Percentiles rank a stretch among this genome's conserved stretches.
Conservation (phyloP, 2,329 filamentous ascomycete species). For the Fonsecaea multimorphosa region DNA sequence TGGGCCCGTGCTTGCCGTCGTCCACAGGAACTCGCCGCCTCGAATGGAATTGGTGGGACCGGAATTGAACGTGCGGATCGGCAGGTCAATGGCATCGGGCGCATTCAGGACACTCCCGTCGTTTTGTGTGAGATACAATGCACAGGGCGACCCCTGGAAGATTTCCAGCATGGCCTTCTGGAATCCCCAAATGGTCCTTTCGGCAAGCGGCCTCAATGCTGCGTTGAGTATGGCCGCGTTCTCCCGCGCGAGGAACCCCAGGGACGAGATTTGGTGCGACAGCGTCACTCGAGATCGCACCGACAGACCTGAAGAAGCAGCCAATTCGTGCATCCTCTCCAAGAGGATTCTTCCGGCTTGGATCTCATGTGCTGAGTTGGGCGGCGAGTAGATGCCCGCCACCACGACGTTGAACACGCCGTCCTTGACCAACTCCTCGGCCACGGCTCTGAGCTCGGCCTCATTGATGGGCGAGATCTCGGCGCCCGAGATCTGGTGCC, state of each 20-base stretch:
- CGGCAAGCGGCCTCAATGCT: slow-evolving; percentile 42
- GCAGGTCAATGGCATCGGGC: slow-evolving; percentile 53
- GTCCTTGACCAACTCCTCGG: slow-evolving; percentile 43
- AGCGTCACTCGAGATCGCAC: slow-evolving; percentile 45
- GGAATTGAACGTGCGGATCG: slow-evolving; percentile 60
- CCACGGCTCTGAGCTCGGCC: slow-evolving; percentile 15
- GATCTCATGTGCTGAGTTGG: slow-evolving; percentile 48
- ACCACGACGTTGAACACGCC: slow-evolving; percentile 51
- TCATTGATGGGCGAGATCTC: slow-evolving; percentile 28
- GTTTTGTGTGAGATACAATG: slow-evolving; percentile 60
- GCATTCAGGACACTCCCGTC: slow-evolving; percentile 59
- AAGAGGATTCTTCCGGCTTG: slow-evolving; percentile 38
- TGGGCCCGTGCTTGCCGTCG: slow-evolving; percentile 10
- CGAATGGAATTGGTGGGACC: slow-evolving; percentile 62
- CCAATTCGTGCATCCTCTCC: slow-evolving; percentile 50
- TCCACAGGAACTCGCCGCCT: slow-evolving; percentile 51
- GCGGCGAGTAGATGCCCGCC: slow-evolving; percentile 55
- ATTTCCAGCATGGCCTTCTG: slow-evolving; percentile 29
- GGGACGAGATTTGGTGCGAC: slow-evolving; percentile 51
- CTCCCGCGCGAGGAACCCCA: slow-evolving; percentile 63
- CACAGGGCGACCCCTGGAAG: slow-evolving; percentile 44
- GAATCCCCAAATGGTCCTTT: slow-evolving; percentile 27
- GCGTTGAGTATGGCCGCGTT: slow-evolving; percentile 71
- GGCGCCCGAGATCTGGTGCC: slow-evolving; percentile 27
- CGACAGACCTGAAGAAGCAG: slow-evolving; percentile 43